Conservation (phyloP, 2,329 filamentous ascomycete genomes). For the Colletotrichum scovillei region DNA sequence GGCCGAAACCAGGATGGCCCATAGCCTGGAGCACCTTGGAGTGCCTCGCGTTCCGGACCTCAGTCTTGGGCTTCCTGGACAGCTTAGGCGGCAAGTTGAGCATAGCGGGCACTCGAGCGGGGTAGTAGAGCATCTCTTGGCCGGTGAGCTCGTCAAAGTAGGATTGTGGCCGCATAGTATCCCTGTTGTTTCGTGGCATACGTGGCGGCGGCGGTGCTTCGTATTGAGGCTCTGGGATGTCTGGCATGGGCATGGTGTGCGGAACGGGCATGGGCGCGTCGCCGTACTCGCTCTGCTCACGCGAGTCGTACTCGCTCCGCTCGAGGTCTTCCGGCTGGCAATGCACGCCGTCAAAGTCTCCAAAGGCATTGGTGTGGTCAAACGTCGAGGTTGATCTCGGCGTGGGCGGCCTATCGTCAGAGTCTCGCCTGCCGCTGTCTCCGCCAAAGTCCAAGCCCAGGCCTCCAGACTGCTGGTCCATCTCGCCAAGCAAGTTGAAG, state of each 20-base stretch:
- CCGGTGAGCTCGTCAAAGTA: conserved; percentile 74
- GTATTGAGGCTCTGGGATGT: conserved; percentile 38
- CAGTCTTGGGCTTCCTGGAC: conserved; percentile 76
- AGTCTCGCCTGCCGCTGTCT: conserved; percentile 13
- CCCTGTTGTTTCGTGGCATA: conserved; percentile 40
- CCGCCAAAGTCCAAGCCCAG: conserved; percentile 27
- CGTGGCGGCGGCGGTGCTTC: conserved; percentile 14
- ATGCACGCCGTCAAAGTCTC: conserved; percentile 85
- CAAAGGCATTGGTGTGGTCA: conserved; percentile 72
- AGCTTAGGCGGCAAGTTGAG: conserved; percentile 91
- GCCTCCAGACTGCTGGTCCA: conserved; percentile 37
- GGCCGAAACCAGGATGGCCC: conserved; percentile 37
- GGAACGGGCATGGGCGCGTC: conserved; percentile 3
- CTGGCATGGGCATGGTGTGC: conserved; percentile 38
- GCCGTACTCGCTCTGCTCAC: conserved; percentile 13
- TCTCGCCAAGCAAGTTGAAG: conserved; percentile 48
- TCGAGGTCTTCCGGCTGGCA: conserved; percentile 66
- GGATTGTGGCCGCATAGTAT: conserved; percentile 60
- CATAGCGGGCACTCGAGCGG: conserved; percentile 92
- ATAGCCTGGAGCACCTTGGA: conserved; percentile 79
- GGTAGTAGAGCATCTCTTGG: conserved; percentile 92
- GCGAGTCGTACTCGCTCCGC: conserved; percentile 36
- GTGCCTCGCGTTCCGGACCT: conserved; percentile 75
- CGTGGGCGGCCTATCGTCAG: conserved; percentile 42
- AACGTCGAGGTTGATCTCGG: conserved; percentile 50